Base-by-base conservation (phyloP, 257 asterid species). In the Primulina eburnea region DNA sequence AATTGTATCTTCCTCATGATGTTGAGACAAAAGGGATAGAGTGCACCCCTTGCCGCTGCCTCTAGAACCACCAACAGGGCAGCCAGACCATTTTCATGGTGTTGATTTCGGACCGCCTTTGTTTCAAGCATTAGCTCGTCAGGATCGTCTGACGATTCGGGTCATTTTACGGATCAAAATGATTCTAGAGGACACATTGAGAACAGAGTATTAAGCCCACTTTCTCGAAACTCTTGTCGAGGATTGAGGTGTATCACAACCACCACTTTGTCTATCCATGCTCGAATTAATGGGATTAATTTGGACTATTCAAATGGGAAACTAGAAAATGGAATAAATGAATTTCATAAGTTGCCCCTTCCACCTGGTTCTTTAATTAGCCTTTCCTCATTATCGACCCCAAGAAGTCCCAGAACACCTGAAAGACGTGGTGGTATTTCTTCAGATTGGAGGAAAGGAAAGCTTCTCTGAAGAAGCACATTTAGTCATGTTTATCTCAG, bases 401-500 rank as follows among this genome's bases (percentile, higher is more conserved):
- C 96, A 21, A 87, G 95, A 79, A 82, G 89, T 68, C 85, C 90
- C n/a, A 86, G 84, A 18, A 68, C 71, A 33, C 71, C 73, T 67
- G 98, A 90, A 69, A 52, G 76, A 78, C 70, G 85, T 14, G 52
- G 53, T 61, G 43, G 64, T 75, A 85, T 76, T 64, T 75, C 82
- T 75, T 82, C 95, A 1, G 89, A 78, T 70, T 93, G 99, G 96
- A 93, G 94, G 86, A 93, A 89, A 78, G 99, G 99, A 67, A 90
- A 77, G 81, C 96, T 93, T 75, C 83, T 93, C 4, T 97, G 99
- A 74, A 80, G 97, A 82, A 97, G 99, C 89, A 89, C 97, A 1
- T 93, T 89, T 74, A 97, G 97, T 74, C 97, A 89, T 83, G 99
- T 93, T 60, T 93, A 93, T 78, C 95, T 87, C 33, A 97, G 97